These are phyloP conservation scores for Fusarium newnesense DNA, from an alignment of 2,329 filamentous ascomycete genomes.

Conservation along the genomic window DNA sequence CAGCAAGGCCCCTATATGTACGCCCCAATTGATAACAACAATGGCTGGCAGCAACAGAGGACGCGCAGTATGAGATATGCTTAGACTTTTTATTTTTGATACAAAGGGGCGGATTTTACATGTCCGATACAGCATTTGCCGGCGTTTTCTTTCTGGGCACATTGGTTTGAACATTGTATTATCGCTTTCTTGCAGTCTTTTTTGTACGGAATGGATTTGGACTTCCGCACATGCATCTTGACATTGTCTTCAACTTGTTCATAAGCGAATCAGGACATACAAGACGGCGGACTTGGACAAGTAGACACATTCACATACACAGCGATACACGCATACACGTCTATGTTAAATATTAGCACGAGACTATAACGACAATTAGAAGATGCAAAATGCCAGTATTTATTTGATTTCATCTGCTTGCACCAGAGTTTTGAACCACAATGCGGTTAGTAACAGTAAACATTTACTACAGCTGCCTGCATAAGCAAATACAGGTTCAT, in stretches of 20 bases:
- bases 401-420: neutral
- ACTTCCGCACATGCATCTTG: constrained; percentile 1
- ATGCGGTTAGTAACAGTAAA: neutral
- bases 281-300: neutral
- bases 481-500: neutral
- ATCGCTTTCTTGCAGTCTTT: neutral
- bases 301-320: constrained; percentile 9
- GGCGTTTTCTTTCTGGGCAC: constrained; percentile 35
- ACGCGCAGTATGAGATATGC: constrained; percentile 47
- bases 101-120: neutral
- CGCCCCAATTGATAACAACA: constrained; percentile 30
- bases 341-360: constrained; percentile 15
- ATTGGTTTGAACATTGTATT: constrained; percentile 1
- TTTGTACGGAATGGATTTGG: neutral
- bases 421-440: neutral
- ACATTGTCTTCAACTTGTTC: constrained; percentile 1
- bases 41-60: constrained; percentile 31
- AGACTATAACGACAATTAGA: constrained; percentile 15
- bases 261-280: constrained; percentile 11
- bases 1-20: constrained; percentile 42
- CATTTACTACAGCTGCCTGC: neutral
- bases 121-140: constrained; percentile 30
- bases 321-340: neutral
- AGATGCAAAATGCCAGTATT: constrained; percentile 1
- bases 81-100: constrained; percentile 22